phyloP scores from a whole-genome alignment of 805 yeast species.

The Pichia pseudocactophila region DNA sequence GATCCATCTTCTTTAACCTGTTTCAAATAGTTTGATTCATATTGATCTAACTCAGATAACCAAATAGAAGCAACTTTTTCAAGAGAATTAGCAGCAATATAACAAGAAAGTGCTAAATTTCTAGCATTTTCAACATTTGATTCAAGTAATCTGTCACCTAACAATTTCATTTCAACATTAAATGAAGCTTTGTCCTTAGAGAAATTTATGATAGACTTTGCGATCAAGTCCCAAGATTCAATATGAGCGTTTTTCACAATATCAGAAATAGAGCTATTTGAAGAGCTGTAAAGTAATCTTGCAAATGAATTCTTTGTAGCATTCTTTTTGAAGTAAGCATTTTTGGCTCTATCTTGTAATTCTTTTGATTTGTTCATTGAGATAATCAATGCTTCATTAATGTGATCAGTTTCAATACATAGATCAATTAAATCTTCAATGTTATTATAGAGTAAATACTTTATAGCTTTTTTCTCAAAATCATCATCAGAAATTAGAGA shows the following conservation, averaged over 20 bases:
- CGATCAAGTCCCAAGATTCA: slow-evolving; percentile 71
- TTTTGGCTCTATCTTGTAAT: slow-evolving; percentile 58
- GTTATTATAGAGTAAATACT: slow-evolving; percentile 52
- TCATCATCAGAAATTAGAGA: slow-evolving; percentile 27
- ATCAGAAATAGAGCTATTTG: slow-evolving; percentile 49
- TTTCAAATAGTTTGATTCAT: slow-evolving; percentile 37
- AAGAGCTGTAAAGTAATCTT: slow-evolving; percentile 62
- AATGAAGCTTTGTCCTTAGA: slow-evolving; percentile 35
- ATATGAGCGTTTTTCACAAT: slow-evolving; percentile 72
- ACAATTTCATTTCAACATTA: slow-evolving; percentile 44
- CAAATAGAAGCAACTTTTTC: slow-evolving; percentile 76
- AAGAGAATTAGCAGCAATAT: slow-evolving; percentile 70
- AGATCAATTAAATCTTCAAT: slow-evolving; percentile 56
- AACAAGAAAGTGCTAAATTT: slow-evolving; percentile 68
- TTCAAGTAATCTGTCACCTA: slow-evolving; percentile 69
- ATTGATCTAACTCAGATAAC: slow-evolving; percentile 56
- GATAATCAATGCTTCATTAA: slow-evolving; percentile 74
- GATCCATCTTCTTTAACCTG: slow-evolving; percentile 33
- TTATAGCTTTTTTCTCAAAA: slow-evolving; percentile 39
- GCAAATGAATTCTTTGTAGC: slow-evolving; percentile 48
- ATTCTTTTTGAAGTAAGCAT: slow-evolving; percentile 57
- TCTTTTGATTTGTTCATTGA: slow-evolving; percentile 60
- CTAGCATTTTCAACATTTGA: slow-evolving; percentile 38
- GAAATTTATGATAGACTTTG: slow-evolving; percentile 58
- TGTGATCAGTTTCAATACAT: slow-evolving; percentile 52